These are phyloP conservation scores for Pythium vanterpoolii DNA, from an alignment of 352 stramenopile genomes.

Conservation along the genomic window DNA sequence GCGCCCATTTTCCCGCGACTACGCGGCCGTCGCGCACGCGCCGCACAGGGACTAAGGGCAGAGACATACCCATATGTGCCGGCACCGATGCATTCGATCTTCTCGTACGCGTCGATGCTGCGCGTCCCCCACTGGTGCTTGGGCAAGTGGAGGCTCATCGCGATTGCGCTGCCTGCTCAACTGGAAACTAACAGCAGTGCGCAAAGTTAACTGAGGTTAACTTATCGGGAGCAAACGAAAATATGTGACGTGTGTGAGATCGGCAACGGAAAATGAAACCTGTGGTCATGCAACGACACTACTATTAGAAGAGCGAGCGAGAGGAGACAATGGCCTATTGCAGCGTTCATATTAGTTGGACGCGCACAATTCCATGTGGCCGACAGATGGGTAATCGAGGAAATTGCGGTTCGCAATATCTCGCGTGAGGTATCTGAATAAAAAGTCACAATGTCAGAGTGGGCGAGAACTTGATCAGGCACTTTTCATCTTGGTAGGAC, in stretches of 20 bases:
- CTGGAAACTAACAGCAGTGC: background rate
- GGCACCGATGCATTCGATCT: conserved; percentile 87
- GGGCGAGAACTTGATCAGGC: too few species aligned
- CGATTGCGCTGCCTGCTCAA: background rate
- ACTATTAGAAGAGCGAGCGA: too few species aligned
- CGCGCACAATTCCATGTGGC: too few species aligned
- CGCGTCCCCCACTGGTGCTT: conserved; percentile 84
- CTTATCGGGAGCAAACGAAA: background rate
- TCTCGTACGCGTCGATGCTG: conserved; percentile 84
- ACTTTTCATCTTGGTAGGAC: too few species aligned
- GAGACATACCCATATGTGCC: conserved; percentile 80
- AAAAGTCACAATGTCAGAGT: too few species aligned
- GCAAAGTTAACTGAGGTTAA: conserved; percentile 14
- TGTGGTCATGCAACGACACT: too few species aligned
- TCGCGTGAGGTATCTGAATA: too few species aligned
- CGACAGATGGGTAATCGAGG: too few species aligned
- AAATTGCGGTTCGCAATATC: too few species aligned
- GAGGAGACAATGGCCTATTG: too few species aligned
- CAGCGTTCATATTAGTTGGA: too few species aligned
- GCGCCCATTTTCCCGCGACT: background rate
- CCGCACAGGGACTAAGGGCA: background rate
- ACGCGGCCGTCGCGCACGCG: background rate
- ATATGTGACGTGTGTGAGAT: conserved; percentile 6
- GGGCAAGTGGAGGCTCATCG: conserved; percentile 83
- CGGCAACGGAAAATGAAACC: background rate